Evolutionary conservation across 768 basidiomycete species (phyloP).

Genomic region (Tricholoma saponaceum): DNA sequence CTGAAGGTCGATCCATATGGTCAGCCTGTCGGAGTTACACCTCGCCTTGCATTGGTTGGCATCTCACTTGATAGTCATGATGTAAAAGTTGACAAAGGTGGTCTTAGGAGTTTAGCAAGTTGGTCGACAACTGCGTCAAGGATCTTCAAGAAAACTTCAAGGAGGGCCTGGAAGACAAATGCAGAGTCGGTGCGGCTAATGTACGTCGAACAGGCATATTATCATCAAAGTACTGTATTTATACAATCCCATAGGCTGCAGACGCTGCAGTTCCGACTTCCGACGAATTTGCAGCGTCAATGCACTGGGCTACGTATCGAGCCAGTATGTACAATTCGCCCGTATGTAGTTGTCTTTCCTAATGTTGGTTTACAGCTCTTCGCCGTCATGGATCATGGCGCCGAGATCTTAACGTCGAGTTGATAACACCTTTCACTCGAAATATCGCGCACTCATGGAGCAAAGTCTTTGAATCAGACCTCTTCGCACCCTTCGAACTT

Average conservation of each 20-base stretch:
- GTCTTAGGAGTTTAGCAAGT: conserved; percentile 40
- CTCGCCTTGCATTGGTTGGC: conserved; percentile 35
- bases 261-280: conserved; percentile 40
- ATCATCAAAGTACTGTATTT: background rate
- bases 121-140: conserved; percentile 41
- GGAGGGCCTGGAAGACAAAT: conserved; percentile 57
- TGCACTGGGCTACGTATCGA: conserved; percentile 61
- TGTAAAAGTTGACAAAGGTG: background rate
- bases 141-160: conserved; percentile 46
- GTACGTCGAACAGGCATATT: conserved; percentile 27
- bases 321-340: conserved; percentile 38
- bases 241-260: conserved; percentile 28
- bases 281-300: conserved; percentile 46
- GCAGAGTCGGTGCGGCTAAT: conserved; percentile 44
- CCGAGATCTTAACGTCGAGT: conserved; percentile 56
- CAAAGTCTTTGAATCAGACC: conserved; percentile 55
- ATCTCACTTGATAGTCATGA: background rate
- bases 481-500: conserved; percentile 46
- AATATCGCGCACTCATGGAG: conserved; percentile 58
- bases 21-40: conserved; percentile 41
- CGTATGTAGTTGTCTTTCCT: background rate
- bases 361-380: conserved; percentile 28
- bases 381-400: conserved; percentile 53
- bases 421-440: conserved; percentile 53
- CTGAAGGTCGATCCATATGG: conserved; percentile 41